Conservation (phyloP, 1,139 yeast genomes). For the Protomyces lactucae-debilis region DNA sequence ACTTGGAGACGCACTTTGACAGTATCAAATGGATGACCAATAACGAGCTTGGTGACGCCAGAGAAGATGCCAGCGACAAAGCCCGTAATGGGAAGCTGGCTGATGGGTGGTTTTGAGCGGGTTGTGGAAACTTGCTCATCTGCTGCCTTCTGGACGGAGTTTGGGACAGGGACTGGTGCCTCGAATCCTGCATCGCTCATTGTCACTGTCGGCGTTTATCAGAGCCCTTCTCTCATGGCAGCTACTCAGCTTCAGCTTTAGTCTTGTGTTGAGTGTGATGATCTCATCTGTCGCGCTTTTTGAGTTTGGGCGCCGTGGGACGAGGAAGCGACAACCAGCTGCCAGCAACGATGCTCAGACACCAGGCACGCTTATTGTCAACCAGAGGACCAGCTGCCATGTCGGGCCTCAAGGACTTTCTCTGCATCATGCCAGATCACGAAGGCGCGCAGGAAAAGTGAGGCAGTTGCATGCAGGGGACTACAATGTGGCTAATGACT, state of each 20-base stretch:
- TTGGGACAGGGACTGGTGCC: not conserved
- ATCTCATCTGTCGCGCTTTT: not conserved
- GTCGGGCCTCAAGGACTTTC: not conserved
- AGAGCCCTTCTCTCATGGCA: too few species aligned
- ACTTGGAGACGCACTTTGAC: constrained; percentile 85
- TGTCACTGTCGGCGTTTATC: too few species aligned
- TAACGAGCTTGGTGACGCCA: constrained; percentile 79
- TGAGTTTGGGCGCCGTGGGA: too few species aligned
- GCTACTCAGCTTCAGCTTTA: too few species aligned
- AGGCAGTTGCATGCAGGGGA: not conserved
- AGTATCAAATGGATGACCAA: constrained; percentile 92
- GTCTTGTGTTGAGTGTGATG: not conserved
- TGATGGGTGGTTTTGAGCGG: constrained; percentile 8
- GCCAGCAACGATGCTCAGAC: too few species aligned
- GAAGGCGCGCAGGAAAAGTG: constrained; percentile 18
- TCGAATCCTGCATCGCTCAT: not conserved
- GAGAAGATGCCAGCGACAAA: constrained; percentile 70
- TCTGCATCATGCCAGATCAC: constrained; percentile 21
- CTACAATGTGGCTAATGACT: not conserved
- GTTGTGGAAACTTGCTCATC: not conserved
- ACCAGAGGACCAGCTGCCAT: not conserved
- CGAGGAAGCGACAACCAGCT: too few species aligned
- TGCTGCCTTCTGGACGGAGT: not conserved
- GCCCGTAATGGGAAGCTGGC: constrained; percentile 14
- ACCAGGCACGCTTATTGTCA: too few species aligned